Evolutionary conservation across 1,139 yeast species (phyloP).

Genomic region (Arxiozyma heterogenica): DNA sequence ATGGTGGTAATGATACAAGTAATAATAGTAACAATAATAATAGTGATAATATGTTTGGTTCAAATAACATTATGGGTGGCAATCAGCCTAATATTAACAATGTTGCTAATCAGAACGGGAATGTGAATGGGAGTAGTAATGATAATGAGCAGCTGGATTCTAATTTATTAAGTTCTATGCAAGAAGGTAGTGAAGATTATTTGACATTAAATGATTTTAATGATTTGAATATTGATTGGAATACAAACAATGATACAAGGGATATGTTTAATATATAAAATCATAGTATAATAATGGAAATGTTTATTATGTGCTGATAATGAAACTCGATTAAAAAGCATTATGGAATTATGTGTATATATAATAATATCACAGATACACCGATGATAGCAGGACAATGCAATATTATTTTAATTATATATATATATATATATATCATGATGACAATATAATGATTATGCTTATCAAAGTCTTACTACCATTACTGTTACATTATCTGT

Average conservation of each 20-base stretch:
- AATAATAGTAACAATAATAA: constrained; percentile 4
- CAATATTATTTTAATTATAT: not conserved
- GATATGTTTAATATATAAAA: constrained; percentile 25
- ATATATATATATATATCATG: too few relatives aligned
- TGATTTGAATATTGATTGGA: constrained; percentile 31
- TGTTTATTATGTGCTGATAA: not conserved
- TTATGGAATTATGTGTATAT: not conserved
- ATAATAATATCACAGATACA: not conserved
- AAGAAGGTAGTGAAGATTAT: constrained; percentile 25
- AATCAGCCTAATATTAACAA: constrained; percentile 4
- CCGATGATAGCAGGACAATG: not conserved
- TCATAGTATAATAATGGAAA: not conserved
- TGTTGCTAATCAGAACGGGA: constrained; percentile 6
- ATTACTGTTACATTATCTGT: constrained; percentile 91
- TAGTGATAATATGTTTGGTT: not conserved
- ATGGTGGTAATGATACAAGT: not conserved
- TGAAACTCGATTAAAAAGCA: not conserved
- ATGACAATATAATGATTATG: not conserved
- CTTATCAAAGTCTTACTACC: constrained; percentile 43
- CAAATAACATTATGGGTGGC: not conserved
- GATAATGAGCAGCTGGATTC: constrained; percentile 3
- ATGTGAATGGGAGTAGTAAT: constrained; percentile 5
- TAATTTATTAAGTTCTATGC: constrained; percentile 9
- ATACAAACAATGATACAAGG: constrained; percentile 25
- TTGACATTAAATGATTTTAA: constrained; percentile 30